Evolutionary conservation across 2,329 filamentous ascomycete species (phyloP).

Genomic region (Cladophialophora immunda): DNA sequence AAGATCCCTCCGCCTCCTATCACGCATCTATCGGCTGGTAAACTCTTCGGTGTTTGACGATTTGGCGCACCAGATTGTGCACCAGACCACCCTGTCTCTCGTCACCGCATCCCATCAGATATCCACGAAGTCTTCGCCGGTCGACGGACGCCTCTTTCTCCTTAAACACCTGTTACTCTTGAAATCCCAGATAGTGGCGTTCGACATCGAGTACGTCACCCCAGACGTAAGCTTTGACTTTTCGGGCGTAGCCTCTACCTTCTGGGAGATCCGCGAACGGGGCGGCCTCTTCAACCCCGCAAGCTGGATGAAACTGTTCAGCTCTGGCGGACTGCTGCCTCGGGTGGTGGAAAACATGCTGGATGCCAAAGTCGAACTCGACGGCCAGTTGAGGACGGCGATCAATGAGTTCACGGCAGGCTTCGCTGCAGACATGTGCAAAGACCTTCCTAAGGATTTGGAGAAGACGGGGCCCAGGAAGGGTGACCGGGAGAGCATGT

Average conservation of each 20-base stretch:
- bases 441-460: constrained; percentile 44
- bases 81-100: constrained; percentile 86
- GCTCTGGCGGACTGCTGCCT: constrained; percentile 64
- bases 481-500: constrained; percentile 48
- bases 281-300: constrained; percentile 72
- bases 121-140: constrained; percentile 56
- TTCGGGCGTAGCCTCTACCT: constrained; percentile 70
- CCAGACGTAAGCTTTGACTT: constrained; percentile 73
- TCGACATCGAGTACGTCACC: constrained; percentile 84
- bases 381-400: constrained; percentile 67
- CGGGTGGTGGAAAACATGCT: constrained; percentile 76
- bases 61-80: constrained; percentile 81
- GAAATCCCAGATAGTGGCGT: constrained; percentile 93
- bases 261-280: constrained; percentile 72
- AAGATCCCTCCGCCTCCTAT: constrained; percentile 74
- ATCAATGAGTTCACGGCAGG: constrained; percentile 73
- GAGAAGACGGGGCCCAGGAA: constrained; percentile 41
- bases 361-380: constrained; percentile 73
- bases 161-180: constrained; percentile 93
- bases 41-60: constrained; percentile 76
- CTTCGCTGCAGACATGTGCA: constrained; percentile 66
- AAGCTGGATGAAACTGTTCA: constrained; percentile 67
- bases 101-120: constrained; percentile 78
- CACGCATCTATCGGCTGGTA: constrained; percentile 73
- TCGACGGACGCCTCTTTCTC: constrained; percentile 88